Evolutionary conservation across 306 rosid species (phyloP).

Genomic region (Neltuma alba): DNA sequence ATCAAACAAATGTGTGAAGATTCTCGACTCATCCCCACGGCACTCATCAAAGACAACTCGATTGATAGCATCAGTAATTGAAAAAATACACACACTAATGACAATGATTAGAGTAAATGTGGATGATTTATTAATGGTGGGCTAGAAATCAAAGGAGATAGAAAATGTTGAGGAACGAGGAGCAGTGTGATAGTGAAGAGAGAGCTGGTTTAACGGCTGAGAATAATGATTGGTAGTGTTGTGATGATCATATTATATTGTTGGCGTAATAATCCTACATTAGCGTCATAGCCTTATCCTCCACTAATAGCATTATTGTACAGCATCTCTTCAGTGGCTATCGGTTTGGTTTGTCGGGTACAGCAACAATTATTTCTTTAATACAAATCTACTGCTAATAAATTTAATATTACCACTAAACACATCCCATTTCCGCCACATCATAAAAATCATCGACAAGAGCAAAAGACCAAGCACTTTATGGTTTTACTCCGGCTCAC

Average conservation of each 20-base stretch:
- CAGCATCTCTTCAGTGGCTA: not conserved
- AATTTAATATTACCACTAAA: no score
- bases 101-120: no score
- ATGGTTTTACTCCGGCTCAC: not conserved
- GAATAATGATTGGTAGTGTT: not conserved
- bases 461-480: not conserved
- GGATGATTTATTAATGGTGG: no score
- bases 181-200: not conserved
- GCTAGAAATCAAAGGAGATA: no score
- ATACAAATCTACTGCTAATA: not conserved
- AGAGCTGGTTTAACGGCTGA: not conserved
- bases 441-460: not conserved
- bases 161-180: not conserved
- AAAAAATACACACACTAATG: no score
- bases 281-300: conserved; percentile 22
- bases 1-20: no score
- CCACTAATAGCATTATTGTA: not conserved
- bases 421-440: not conserved
- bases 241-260: conserved; percentile 40
- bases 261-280: conserved; percentile 21
- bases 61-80: no score
- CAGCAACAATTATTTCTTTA: not conserved
- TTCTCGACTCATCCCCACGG: no score
- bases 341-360: conserved; percentile 25
- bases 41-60: no score